A percentile compares a stretch with the other conserved stretches of the same genome.
Conservation (phyloP, 257 asterid genomes). For the Euphrasia confusa region DNA sequence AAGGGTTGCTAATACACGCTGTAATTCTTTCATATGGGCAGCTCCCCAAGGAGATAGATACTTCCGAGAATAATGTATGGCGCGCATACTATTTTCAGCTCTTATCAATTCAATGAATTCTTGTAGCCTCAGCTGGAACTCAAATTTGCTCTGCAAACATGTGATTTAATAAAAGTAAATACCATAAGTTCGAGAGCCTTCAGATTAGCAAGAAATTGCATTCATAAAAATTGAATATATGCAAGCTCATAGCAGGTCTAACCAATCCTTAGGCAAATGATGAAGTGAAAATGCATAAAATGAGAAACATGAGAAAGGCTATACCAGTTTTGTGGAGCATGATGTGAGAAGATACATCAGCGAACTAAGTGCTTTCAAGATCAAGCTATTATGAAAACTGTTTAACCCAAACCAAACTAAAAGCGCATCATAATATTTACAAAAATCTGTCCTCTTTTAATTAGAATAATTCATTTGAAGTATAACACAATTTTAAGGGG, state of each 20-base stretch:
- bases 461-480: not conserved
- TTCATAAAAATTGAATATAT: constrained; percentile 15
- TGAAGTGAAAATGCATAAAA: not conserved
- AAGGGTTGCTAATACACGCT: constrained; percentile 83
- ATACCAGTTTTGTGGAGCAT: not conserved
- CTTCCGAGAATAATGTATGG: constrained; percentile 82
- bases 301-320: constrained; percentile 11
- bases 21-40: constrained; percentile 91
- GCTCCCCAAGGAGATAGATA: constrained; percentile 94
- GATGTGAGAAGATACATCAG: constrained; percentile 7
- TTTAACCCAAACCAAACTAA: not conserved
- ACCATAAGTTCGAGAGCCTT: constrained; percentile 9
- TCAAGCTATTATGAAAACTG: constrained; percentile 1
- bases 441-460: constrained; percentile 2
- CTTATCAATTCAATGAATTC: constrained; percentile 93
- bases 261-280: constrained; percentile 8
- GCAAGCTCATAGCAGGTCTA: constrained; percentile 16
- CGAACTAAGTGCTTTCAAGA: constrained; percentile 10
- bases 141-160: constrained; percentile 83
- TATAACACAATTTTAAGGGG: not conserved
- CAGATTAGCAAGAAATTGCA: constrained; percentile 13
- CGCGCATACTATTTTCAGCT: constrained; percentile 63
- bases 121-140: constrained; percentile 93
- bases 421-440: constrained; percentile 5
- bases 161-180: constrained; percentile 13